phyloP scores from a whole-genome alignment of 371 early-diverging fungal genomes.

The Choanephora cucurbitarum region DNA sequence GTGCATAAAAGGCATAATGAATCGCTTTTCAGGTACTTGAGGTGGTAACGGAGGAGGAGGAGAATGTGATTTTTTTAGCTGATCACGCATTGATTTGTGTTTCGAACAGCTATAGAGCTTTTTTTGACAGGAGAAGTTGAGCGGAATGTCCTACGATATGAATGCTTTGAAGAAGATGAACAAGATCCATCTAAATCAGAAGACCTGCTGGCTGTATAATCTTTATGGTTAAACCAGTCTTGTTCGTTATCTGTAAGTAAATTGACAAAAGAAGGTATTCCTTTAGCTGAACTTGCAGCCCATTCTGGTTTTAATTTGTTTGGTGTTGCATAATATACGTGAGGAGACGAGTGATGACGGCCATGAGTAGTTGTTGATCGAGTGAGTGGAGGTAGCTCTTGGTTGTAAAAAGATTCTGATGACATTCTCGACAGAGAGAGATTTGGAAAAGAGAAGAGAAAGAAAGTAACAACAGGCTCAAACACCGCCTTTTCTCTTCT shows the following conservation, averaged over 20 bases:
- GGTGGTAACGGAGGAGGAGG: slow-evolving; percentile 11
- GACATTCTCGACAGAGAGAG: neutral
- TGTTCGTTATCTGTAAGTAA: neutral
- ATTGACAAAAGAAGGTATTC: neutral
- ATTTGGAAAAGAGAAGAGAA: too few relatives aligned
- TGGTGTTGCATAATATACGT: neutral
- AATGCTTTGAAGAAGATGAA: too few relatives aligned
- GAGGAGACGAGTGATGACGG: neutral
- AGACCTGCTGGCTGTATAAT: too few relatives aligned
- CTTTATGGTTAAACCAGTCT: neutral
- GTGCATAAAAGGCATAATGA: slow-evolving; percentile 4
- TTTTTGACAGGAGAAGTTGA: too few relatives aligned
- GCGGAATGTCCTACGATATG: too few relatives aligned
- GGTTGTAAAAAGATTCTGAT: neutral
- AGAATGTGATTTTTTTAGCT: slow-evolving; percentile 1
- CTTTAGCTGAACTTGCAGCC: neutral
- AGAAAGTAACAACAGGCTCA: too few relatives aligned
- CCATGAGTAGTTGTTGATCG: neutral
- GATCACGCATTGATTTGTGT: slow-evolving; percentile 15
- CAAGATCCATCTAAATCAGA: too few relatives aligned
- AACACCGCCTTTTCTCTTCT: too few relatives aligned
- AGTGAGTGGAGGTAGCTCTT: neutral
- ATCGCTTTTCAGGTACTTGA: slow-evolving; percentile 4
- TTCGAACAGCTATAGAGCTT: slow-evolving; percentile 6
- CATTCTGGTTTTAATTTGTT: neutral